Conservation (phyloP, 495 filamentous ascomycete species). For the Podospora sp. region DNA sequence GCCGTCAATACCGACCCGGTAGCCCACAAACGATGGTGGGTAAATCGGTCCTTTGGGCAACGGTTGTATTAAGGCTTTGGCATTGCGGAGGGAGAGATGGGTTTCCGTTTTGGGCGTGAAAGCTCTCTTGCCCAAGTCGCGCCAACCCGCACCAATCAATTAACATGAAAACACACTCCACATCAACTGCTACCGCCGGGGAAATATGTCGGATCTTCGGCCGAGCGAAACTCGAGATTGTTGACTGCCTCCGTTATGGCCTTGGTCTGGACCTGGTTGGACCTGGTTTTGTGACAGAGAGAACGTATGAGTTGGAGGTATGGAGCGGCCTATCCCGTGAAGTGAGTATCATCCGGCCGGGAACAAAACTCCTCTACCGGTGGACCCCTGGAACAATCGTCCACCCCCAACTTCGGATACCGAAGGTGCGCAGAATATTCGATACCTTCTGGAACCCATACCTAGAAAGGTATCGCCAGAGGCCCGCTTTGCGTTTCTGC, state of each 20-base stretch:
- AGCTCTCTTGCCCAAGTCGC: neutral
- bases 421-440: too few species aligned
- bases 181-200: constrained; percentile 9
- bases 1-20: neutral
- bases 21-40: neutral
- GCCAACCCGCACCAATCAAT: constrained; percentile 23
- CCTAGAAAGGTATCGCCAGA: too few species aligned
- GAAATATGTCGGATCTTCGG: neutral
- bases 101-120: constrained; percentile 8
- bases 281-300: constrained; percentile 5
- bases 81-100: constrained; percentile 6
- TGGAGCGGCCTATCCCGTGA: neutral
- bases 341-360: too few species aligned
- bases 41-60: constrained; percentile 15
- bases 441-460: too few species aligned
- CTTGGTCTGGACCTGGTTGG: neutral
- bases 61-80: constrained; percentile 3
- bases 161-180: constrained; percentile 21
- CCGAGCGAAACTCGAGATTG: neutral
- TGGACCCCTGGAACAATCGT: too few species aligned
- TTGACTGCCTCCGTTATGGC: neutral
- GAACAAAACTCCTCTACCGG: neutral
- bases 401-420: too few species aligned
- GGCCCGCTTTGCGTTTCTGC: too few species aligned
- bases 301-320: neutral